These are phyloP conservation scores for Aureobasidium namibiae DNA, from an alignment of 2,329 filamentous ascomycete species.

Conservation along the genomic window DNA sequence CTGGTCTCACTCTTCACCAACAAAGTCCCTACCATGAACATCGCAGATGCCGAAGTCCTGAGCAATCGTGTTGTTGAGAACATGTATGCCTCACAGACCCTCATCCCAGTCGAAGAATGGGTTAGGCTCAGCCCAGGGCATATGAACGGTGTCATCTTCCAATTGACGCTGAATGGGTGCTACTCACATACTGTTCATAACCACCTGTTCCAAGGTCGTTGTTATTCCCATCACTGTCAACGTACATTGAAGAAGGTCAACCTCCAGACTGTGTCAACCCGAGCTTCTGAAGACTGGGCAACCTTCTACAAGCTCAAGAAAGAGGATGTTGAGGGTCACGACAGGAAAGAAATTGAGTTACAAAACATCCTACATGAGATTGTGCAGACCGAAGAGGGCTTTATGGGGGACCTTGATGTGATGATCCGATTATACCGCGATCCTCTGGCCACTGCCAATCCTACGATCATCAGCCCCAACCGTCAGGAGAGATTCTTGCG, in stretches of 20 bases:
- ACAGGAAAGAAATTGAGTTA: conserved; percentile 81
- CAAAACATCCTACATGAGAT: conserved; percentile 96
- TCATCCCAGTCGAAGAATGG: conserved; percentile 93
- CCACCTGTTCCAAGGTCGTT: conserved; percentile 61
- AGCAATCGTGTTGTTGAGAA: conserved; percentile 67
- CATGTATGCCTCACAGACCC: conserved; percentile 70
- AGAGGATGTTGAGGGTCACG: conserved; percentile 60
- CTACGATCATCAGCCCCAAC: conserved; percentile 71
- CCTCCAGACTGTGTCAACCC: conserved; percentile 62
- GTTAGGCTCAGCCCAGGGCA: conserved; percentile 77
- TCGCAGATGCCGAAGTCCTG: conserved; percentile 86
- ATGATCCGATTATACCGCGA: conserved; percentile 80
- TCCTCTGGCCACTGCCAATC: conserved; percentile 61
- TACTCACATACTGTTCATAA: conserved; percentile 78
- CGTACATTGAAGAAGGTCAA: conserved; percentile 93
- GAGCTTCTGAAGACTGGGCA: conserved; percentile 71
- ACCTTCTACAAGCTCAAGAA: conserved; percentile 80
- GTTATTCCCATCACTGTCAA: conserved; percentile 91
- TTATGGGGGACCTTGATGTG: conserved; percentile 82
- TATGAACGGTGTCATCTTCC: conserved; percentile 85
- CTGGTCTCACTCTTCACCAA: conserved; percentile 82
- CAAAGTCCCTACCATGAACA: conserved; percentile 98
- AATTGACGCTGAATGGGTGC: conserved; percentile 83
- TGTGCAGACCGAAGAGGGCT: conserved; percentile 84
- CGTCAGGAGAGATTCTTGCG: conserved; percentile 71